Conservation (phyloP, 2,329 filamentous ascomycete species). For the Penicillium sp. region DNA sequence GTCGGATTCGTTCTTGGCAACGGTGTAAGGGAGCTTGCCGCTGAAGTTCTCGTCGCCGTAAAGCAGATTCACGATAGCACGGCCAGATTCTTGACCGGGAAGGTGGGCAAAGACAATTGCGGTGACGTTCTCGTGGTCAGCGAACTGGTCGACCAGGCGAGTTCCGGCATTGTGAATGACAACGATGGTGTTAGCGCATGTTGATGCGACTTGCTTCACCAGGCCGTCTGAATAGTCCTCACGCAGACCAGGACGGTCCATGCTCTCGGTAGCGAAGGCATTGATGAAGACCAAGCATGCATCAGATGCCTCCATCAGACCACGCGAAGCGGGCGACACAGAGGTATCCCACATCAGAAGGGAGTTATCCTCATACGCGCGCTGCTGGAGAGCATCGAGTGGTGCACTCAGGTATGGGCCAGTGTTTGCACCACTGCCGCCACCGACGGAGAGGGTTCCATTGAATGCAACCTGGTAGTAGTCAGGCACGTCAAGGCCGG, state of each 20-base stretch:
- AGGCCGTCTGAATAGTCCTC: constrained; percentile 32
- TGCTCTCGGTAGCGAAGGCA: constrained; percentile 26
- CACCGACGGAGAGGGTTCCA: constrained; percentile 56
- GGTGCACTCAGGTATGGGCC: constrained; percentile 59
- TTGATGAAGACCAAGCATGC: constrained; percentile 37
- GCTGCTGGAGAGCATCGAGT: constrained; percentile 61
- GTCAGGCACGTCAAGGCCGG: constrained; percentile 30
- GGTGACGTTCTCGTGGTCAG: constrained; percentile 68
- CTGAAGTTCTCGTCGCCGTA: constrained; percentile 69
- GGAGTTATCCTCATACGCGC: constrained; percentile 62
- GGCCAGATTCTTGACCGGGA: constrained; percentile 74
- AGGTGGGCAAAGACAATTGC: constrained; percentile 75
- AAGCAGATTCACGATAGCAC: constrained; percentile 72
- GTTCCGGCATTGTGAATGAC: constrained; percentile 84
- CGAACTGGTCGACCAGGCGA: constrained; percentile 70
- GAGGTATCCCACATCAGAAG: constrained; percentile 64
- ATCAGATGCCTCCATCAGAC: constrained; percentile 25
- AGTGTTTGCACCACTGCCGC: constrained; percentile 58
- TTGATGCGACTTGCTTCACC: constrained; percentile 73
- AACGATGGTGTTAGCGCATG: constrained; percentile 87
- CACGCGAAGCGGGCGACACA: constrained; percentile 45
- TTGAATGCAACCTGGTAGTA: constrained; percentile 47
- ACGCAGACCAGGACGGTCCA: constrained; percentile 26
- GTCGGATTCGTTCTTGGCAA: constrained; percentile 56
- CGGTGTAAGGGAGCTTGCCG: constrained; percentile 65